Base-by-base conservation (phyloP, 75 land plant species). In the Cunninghamia lanceolata region DNA sequence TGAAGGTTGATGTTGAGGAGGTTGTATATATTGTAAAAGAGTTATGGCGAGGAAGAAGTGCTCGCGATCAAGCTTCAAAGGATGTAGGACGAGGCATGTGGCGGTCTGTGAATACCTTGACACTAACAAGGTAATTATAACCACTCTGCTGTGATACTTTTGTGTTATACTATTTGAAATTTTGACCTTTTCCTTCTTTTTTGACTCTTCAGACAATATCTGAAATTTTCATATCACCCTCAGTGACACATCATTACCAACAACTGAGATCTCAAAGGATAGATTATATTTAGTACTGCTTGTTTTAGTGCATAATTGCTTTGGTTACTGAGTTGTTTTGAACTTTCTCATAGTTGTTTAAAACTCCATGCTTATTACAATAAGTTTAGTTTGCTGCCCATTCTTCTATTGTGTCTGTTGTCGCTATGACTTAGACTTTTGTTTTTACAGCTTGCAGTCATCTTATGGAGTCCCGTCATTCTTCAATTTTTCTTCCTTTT, bases 11-110 rank as follows among this genome's bases (percentile, higher is more conserved):
- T 89, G 89, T 91, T 82, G 99, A 97, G 84, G 99, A 98, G 88
- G 94, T 98, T 82, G 91, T 85, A 86, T 98, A 94, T 83, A 86
- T 97, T 79, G 98, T 91, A 5, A 95, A 96, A 86, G 99, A 98
- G 50, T 86, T 98, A 82, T 98, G 99, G 99, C 99, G 88, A 87
- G 99, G 99, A 40, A 86, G 92, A 86, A 98, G 99, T 92, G 99
- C 99, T 74, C 90, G 98, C 85, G 95, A 97, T 87, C 93, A 90
- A 84, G 88, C 93, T 70, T 54, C 85, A 50, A 88, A 84, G 54
- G 91, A 91, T 83, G 99, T 96, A 38, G 96, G 99, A 13, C 95
- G 98, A 81, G 96, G 94, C 87, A 94, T 95, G 96, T 98, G 99
- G 99, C 93, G 99, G 77, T 94, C 99, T 87, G 92, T 98, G 82